Percentiles rank a stretch among this genome's conserved stretches.
Conservation (phyloP, 2,329 filamentous ascomycete species). For the Claviceps maximensis region DNA sequence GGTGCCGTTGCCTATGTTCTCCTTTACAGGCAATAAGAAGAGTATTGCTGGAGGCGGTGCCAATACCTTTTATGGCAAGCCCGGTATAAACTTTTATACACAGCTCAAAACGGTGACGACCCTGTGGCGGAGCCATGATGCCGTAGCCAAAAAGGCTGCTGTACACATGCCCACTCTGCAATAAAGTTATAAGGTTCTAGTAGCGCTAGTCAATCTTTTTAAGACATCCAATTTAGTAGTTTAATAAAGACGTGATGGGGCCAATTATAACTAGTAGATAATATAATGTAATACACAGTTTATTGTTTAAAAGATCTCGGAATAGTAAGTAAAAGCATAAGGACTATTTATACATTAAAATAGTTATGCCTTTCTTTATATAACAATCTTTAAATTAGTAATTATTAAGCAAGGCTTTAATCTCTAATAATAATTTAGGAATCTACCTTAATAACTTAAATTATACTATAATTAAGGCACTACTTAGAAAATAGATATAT, state of each 20-base stretch:
- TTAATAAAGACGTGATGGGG: background rate
- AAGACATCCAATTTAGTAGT: background rate
- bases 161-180: conserved; percentile 67
- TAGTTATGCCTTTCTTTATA: no score
- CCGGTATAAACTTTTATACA: conserved; percentile 88
- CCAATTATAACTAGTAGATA: background rate
- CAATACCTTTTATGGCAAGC: conserved; percentile 90
- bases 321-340: no score
- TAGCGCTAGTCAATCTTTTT: background rate
- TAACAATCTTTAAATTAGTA: no score
- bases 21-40: conserved; percentile 72
- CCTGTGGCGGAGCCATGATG: conserved; percentile 78
- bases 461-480: no score
- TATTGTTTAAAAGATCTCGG: no score
- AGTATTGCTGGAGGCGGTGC: conserved; percentile 82
- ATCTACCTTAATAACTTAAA: no score
- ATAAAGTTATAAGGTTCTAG: conserved; percentile 8
- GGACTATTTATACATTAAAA: no score
- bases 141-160: conserved; percentile 69
- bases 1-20: conserved; percentile 58
- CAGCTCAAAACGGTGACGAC: conserved; percentile 96
- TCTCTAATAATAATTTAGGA: no score
- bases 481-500: no score
- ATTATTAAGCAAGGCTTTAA: no score
- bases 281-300: background rate